Conservation (phyloP, 805 yeast species). For the Lachancea nothofagi region DNA sequence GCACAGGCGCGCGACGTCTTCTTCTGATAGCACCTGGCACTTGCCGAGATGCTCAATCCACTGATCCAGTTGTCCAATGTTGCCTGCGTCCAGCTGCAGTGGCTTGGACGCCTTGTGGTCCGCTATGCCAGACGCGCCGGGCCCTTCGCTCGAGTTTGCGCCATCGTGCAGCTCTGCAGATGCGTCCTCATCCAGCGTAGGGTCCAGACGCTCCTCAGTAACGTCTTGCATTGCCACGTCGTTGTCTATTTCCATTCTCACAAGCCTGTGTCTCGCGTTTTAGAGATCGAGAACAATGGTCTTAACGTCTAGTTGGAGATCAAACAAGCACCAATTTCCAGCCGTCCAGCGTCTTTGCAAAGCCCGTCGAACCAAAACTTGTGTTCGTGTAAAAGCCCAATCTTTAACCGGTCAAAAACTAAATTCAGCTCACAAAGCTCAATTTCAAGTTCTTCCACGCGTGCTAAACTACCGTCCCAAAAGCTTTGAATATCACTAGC, state of each 20-base stretch:
- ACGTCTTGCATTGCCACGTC: slow-evolving; percentile 86
- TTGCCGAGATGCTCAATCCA: slow-evolving; percentile 79
- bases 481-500: neutral
- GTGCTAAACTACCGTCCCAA: neutral
- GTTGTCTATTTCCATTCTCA: slow-evolving; percentile 65
- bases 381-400: too few species aligned
- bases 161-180: slow-evolving; percentile 8
- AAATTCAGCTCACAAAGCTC: neutral
- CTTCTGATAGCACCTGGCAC: slow-evolving; percentile 79
- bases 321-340: too few species aligned
- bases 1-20: slow-evolving; percentile 72
- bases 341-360: too few species aligned
- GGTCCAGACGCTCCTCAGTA: slow-evolving; percentile 37
- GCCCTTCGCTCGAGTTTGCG: slow-evolving; percentile 14
- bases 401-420: neutral
- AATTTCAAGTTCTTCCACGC: neutral
- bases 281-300: too few species aligned
- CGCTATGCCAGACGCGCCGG: slow-evolving; percentile 36
- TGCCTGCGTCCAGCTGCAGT: slow-evolving; percentile 37
- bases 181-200: slow-evolving; percentile 30
- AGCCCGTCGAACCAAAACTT: neutral
- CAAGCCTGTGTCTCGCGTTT: neutral
- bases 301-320: too few species aligned
- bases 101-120: slow-evolving; percentile 37
- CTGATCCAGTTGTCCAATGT: slow-evolving; percentile 67